phyloP scores from a whole-genome alignment of 495 filamentous ascomycete genomes.

The Hyaloscypha hepaticicola region DNA sequence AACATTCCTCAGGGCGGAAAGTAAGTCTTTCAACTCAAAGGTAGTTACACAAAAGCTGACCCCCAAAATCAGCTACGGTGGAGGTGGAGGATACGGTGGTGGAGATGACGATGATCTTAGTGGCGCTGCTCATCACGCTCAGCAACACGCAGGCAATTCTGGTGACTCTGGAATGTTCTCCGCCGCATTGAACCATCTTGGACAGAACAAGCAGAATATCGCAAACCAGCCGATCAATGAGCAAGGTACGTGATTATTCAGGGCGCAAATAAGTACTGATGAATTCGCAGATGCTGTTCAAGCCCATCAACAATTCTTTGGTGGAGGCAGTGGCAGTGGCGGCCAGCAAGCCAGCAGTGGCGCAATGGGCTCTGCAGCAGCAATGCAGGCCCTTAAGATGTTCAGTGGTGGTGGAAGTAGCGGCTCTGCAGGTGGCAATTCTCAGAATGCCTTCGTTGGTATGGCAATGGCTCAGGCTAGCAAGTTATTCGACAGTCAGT shows the following conservation, averaged over 20 bases:
- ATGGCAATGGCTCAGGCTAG: conserved; percentile 54
- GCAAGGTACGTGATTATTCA: conserved; percentile 38
- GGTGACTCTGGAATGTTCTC: conserved; percentile 51
- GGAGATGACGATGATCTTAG: conserved; percentile 44
- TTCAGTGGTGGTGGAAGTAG: conserved; percentile 47
- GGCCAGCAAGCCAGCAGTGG: conserved; percentile 38
- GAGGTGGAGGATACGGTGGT: conserved; percentile 26
- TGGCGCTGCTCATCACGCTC: conserved; percentile 51
- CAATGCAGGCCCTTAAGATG: conserved; percentile 68
- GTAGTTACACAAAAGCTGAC: background rate
- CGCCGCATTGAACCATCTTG: conserved; percentile 46
- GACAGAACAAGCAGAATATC: conserved; percentile 48
- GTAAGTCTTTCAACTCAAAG: background rate
- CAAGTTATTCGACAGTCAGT: conserved; percentile 53
- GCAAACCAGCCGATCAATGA: conserved; percentile 59
- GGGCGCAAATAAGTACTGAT: background rate
- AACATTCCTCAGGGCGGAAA: conserved; percentile 25
- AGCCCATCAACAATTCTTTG: conserved; percentile 55
- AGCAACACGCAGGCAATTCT: conserved; percentile 47
- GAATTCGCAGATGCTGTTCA: conserved; percentile 45
- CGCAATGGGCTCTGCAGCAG: conserved; percentile 57
- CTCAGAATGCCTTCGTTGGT: conserved; percentile 46
- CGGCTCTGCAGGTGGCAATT: conserved; percentile 28
- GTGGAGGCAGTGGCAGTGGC: conserved; percentile 37
- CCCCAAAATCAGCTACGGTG: conserved; percentile 18